phyloP scores from a whole-genome alignment of 2,329 filamentous ascomycete genomes.

The Apiospora aurea region DNA sequence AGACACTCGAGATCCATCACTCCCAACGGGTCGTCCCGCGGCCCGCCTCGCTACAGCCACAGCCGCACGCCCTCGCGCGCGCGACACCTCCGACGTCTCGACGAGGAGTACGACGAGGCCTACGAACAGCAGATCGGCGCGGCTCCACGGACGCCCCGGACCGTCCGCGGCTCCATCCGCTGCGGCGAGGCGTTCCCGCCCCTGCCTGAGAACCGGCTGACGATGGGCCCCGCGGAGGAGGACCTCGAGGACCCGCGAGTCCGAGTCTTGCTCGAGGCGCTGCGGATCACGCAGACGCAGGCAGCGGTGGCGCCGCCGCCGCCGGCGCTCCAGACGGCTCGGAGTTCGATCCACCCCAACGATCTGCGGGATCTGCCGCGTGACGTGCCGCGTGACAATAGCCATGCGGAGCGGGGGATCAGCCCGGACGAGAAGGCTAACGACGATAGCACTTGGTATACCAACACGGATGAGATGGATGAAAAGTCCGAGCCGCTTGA shows the following conservation, averaged over 20 bases:
- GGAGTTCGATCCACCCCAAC: background rate
- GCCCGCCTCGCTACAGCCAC: background rate
- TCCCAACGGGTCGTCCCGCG: background rate
- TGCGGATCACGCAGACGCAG: background rate
- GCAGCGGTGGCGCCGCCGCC: background rate
- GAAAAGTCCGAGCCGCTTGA: background rate
- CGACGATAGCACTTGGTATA: background rate
- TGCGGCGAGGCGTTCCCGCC: background rate
- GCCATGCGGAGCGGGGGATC: background rate
- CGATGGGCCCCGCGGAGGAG: background rate
- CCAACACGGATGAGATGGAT: background rate
- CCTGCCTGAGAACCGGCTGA: background rate
- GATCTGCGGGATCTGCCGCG: background rate
- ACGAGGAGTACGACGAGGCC: conserved; percentile 4
- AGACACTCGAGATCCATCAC: conserved; percentile 8
- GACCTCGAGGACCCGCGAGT: conserved; percentile 3
- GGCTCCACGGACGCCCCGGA: background rate
- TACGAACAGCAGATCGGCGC: background rate
- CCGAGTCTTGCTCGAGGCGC: background rate
- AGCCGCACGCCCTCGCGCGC: background rate
- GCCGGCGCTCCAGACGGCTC: no score
- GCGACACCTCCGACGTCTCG: background rate
- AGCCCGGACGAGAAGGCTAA: background rate
- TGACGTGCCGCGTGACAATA: background rate
- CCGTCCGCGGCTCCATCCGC: background rate